Evolutionary conservation across 1,284 basidiomycete genomes (phyloP), one percentile per base, ranked within the genome.

Genomic region (Stereum hirsutum): DNA sequence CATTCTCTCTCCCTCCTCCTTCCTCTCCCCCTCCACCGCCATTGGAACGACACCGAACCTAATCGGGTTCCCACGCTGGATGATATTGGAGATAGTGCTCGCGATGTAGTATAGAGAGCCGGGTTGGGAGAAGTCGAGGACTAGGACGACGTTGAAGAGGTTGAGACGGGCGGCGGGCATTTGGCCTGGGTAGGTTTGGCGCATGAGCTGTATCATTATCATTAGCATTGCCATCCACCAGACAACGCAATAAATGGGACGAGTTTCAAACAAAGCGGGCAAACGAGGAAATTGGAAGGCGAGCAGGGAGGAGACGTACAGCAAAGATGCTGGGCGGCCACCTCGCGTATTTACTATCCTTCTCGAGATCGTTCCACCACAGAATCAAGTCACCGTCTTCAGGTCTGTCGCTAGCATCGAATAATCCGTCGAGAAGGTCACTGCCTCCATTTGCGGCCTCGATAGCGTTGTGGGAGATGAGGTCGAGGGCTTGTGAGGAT

Each of bases 361-460:
- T 86, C 62, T 90, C 84, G 20, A 98, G 62, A 61, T 98, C 84
- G 60, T 98, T 98, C 77, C 86, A 83, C 78, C 88, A 98, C 0
- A 81, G 58, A 40, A 96, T 75, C 2, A 84, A 72, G 12, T 68
- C 72, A 0, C 84, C 88, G 1, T 75, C 86, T 60, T 96, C 93
- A 5, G 57, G 54, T n/a, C 88, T 69, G 58, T 97, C 93, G 48
- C 87, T 90, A 2, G 89, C 85, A 60, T 96, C 93, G 41, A 93
- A 84, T 8, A 94, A 54, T 0, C 81, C 85, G 46, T 91, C 89
- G 26, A 87, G 57, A 4, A 75, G 68, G 2, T 62, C 57, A 37
- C 58, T 66, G 41, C 61, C 68, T 49, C 80, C 33, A 6, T 47
- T 75, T 2, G 75, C 65, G 3, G 60, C 58, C 2, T 69, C 69